phyloP scores from a whole-genome alignment of 306 rosid genomes.

The Vachellia collinsii region DNA sequence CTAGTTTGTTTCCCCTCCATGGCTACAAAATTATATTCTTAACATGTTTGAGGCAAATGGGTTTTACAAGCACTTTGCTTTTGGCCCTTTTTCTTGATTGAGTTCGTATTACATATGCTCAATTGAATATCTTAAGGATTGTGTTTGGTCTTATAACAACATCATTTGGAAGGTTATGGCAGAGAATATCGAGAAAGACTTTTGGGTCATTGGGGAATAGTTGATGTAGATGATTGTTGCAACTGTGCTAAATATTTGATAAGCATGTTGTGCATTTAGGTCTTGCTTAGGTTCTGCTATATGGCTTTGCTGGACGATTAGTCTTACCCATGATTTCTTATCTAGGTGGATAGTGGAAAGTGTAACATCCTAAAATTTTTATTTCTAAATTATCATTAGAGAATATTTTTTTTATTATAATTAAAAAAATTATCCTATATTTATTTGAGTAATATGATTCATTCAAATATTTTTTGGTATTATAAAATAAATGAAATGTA shows the following conservation, averaged over 20 bases:
- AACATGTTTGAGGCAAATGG: background rate
- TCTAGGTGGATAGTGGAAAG: constrained; percentile 78
- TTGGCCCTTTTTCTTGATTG: background rate
- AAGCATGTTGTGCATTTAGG: constrained; percentile 22
- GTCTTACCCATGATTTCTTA: constrained; percentile 12
- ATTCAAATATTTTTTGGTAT: too few relatives aligned
- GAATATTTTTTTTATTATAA: too few relatives aligned
- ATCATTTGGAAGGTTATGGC: constrained; percentile 74
- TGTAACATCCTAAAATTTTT: too few relatives aligned
- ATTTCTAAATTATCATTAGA: too few relatives aligned
- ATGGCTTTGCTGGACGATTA: constrained; percentile 17
- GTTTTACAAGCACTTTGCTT: background rate
- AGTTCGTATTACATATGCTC: background rate
- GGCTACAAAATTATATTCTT: constrained; percentile 24
- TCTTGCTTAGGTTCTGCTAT: constrained; percentile 20
- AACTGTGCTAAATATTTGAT: constrained; percentile 94
- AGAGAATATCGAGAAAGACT: constrained; percentile 90
- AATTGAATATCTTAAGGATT: background rate
- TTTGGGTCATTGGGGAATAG: constrained; percentile 85
- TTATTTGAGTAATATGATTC: too few relatives aligned
- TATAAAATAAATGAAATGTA: too few relatives aligned
- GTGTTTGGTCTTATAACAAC: constrained; percentile 16
- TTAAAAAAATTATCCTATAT: too few relatives aligned
- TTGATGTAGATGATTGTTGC: constrained; percentile 95
- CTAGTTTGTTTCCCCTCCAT: constrained; percentile 71